Percentiles rank a stretch among this genome's conserved stretches.
phyloP scores from a whole-genome alignment of 768 basidiomycete species.

The Podaxis rugospora region DNA sequence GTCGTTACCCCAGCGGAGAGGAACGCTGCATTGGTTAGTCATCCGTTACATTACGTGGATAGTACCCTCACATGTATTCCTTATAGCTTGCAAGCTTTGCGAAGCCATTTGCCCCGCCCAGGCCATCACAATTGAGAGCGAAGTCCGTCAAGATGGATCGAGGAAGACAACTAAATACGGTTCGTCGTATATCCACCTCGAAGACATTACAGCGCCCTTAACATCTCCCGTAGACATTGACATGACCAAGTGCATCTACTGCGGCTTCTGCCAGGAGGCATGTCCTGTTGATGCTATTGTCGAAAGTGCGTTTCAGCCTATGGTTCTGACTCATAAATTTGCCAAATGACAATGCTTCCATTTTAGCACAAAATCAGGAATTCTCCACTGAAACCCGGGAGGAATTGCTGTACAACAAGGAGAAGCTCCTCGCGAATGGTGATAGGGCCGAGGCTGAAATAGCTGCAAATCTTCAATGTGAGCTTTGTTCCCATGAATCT shows the following conservation, averaged over 20 bases:
- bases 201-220: constrained; percentile 8
- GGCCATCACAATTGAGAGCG: constrained; percentile 98
- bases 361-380: constrained; percentile 91
- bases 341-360: constrained; percentile 2
- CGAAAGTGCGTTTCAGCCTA: constrained; percentile 68
- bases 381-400: constrained; percentile 97
- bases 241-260: constrained; percentile 99
- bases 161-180: constrained; percentile 98
- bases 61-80: constrained; percentile 5
- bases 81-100: constrained; percentile 92
- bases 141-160: constrained; percentile 92
- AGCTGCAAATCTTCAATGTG: constrained; percentile 86
- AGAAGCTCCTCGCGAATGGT: constrained; percentile 94
- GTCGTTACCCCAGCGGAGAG: constrained; percentile 95
- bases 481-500: constrained; percentile 17
- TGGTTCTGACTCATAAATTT: constrained; percentile 3
- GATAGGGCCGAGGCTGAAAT: constrained; percentile 97
- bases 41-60: not conserved
- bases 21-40: constrained; percentile 95
- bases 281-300: constrained; percentile 99
- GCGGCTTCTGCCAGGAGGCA: constrained; percentile 99
- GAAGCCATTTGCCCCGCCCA: constrained; percentile 99
- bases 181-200: constrained; percentile 26
- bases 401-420: constrained; percentile 98
- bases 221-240: constrained; percentile 70